Conservation (phyloP, 192 early-diverging fungal species). For the Spizellomyces sp. region DNA sequence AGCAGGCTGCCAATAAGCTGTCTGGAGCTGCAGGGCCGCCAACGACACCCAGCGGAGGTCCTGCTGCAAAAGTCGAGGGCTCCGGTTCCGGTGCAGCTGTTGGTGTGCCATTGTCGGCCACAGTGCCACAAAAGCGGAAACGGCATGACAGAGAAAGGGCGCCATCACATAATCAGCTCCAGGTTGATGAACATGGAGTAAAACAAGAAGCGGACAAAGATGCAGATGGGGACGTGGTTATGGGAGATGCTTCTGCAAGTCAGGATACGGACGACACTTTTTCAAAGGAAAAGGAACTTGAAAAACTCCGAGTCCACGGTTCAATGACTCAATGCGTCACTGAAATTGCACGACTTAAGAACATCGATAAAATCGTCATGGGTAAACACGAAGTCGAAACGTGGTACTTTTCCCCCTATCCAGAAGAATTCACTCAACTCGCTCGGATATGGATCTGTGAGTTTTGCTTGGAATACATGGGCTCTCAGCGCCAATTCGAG, state of each 20-base stretch:
- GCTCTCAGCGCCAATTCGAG: constrained; percentile 69
- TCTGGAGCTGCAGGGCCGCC: constrained; percentile 21
- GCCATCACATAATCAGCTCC: background rate
- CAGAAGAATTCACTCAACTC: constrained; percentile 78
- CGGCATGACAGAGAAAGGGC: constrained; percentile 5
- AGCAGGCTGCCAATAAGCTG: constrained; percentile 10
- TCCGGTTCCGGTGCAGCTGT: constrained; percentile 8
- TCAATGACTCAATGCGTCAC: constrained; percentile 97
- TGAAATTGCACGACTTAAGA: constrained; percentile 94
- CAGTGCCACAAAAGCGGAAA: constrained; percentile 20
- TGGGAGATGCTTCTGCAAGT: constrained; percentile 64
- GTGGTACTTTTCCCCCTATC: constrained; percentile 99
- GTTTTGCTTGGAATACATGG: constrained; percentile 88
- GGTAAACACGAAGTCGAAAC: constrained; percentile 90
- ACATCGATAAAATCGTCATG: constrained; percentile 90
- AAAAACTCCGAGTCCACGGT: constrained; percentile 88
- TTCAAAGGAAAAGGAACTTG: constrained; percentile 95
- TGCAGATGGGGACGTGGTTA: background rate
- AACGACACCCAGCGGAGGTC: constrained; percentile 14
- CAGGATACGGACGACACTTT: constrained; percentile 44
- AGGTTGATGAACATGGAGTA: background rate
- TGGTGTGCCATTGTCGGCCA: background rate
- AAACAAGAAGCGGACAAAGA: background rate
- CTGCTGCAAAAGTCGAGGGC: constrained; percentile 24
- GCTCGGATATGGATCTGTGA: constrained; percentile 92